A percentile compares a stretch with the other conserved stretches of the same genome.
phyloP scores from a whole-genome alignment of 331 rosid species.

The Ulmus americana region DNA sequence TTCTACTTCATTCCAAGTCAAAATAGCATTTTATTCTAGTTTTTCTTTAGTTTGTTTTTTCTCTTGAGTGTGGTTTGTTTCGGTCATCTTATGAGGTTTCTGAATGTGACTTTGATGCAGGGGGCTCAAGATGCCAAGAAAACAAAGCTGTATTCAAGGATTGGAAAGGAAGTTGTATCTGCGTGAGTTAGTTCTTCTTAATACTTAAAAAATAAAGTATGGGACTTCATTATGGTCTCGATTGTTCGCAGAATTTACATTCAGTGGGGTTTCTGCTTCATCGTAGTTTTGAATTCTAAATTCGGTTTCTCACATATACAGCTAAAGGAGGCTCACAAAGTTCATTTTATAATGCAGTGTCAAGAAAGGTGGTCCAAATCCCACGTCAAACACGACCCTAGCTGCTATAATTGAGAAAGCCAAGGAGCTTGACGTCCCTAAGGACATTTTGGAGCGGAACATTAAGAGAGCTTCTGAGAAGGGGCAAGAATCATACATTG shows the following conservation, averaged over 20 bases:
- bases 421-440: constrained; percentile 96
- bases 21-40: neutral
- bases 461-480: constrained; percentile 88
- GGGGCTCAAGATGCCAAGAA: constrained; percentile 71
- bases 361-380: constrained; percentile 79
- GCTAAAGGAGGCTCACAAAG: neutral
- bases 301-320: neutral
- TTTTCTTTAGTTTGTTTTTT: neutral
- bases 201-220: neutral
- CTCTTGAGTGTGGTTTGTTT: neutral
- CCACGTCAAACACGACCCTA: constrained; percentile 54
- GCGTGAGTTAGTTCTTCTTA: constrained; percentile 51
- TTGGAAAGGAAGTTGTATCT: constrained; percentile 87
- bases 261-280: neutral
- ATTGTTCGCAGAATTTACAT: neutral
- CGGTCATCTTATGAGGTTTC: constrained; percentile 5
- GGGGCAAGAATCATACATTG: constrained; percentile 88
- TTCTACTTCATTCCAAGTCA: neutral
- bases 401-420: constrained; percentile 75
- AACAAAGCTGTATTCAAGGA: constrained; percentile 67
- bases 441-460: constrained; percentile 84
- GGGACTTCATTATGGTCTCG: neutral
- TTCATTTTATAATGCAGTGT: constrained; percentile 44
- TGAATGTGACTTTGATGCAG: constrained; percentile 32
- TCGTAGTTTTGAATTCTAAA: neutral